Percentiles rank a stretch among this genome's conserved stretches.
Conservation (phyloP, 164 flowering plant genomes). For the Warburgia ugandensis region DNA sequence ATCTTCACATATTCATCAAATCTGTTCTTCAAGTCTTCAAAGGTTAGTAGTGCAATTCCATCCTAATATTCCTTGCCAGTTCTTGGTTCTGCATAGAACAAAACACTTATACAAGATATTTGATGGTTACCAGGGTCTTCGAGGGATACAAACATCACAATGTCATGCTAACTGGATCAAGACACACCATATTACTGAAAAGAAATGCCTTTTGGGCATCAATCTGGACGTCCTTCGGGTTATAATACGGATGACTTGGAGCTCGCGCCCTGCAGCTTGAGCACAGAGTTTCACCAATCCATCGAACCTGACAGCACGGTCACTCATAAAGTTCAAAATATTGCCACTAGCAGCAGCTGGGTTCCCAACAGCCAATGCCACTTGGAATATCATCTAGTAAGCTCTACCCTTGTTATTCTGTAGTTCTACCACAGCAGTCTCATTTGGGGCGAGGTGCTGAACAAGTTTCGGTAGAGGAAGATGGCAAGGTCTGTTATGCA, state of each 20-base stretch:
- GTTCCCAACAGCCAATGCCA: slow-evolving; percentile 73
- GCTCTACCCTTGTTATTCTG: too few species aligned
- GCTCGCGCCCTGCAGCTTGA: slow-evolving; percentile 67
- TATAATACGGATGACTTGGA: slow-evolving; percentile 80
- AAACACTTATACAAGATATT: too few species aligned
- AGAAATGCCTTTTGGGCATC: slow-evolving; percentile 98
- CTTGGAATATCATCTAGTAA: too few species aligned
- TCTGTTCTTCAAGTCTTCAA: slow-evolving; percentile 77
- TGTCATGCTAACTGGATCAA: too few species aligned
- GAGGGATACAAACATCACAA: too few species aligned
- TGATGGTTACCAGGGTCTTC: too few species aligned
- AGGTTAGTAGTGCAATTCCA: slow-evolving; percentile 71
- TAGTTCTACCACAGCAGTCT: too few species aligned
- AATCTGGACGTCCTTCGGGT: slow-evolving; percentile 74
- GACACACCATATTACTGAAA: slow-evolving; percentile 93
- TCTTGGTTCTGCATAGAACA: slow-evolving; percentile 96
- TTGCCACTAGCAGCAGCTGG: slow-evolving; percentile 57
- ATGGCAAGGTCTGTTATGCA: too few species aligned
- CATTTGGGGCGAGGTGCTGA: too few species aligned
- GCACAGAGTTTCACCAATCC: slow-evolving; percentile 95
- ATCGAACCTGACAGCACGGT: slow-evolving; percentile 90
- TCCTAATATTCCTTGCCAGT: slow-evolving; percentile 88
- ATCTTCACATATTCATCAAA: slow-evolving; percentile 84
- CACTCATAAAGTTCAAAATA: slow-evolving; percentile 93
- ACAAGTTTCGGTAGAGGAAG: too few species aligned